These are phyloP conservation scores for Hypsizygus marmoreus DNA, from an alignment of 768 basidiomycete species.

Conservation along the genomic window DNA sequence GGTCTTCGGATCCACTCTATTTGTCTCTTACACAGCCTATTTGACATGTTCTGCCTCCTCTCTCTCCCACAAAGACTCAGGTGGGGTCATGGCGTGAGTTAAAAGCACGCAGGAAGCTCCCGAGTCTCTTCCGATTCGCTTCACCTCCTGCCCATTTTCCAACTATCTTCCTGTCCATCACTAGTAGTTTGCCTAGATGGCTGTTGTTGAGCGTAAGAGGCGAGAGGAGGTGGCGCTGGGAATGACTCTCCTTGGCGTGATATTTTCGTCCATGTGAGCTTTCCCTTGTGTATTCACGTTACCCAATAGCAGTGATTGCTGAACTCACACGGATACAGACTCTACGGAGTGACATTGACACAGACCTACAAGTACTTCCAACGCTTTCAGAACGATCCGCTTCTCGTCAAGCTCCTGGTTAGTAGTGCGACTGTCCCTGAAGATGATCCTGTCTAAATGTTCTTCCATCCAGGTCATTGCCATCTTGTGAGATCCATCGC, in stretches of 20 bases:
- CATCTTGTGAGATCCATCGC: constrained; percentile 21
- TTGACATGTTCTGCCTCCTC: not conserved
- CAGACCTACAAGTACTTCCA: constrained; percentile 35
- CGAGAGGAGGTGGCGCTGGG: constrained; percentile 28
- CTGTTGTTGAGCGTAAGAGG: constrained; percentile 18
- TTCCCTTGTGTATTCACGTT: not conserved
- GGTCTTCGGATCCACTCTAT: not conserved
- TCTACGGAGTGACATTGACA: constrained; percentile 33
- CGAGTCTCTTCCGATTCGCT: not conserved
- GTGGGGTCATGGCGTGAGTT: not conserved
- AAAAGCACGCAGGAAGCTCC: not conserved
- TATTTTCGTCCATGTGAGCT: constrained; percentile 33
- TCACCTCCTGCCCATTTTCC: not conserved
- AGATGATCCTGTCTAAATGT: not conserved
- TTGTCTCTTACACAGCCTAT: not conserved
- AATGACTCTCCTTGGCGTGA: constrained; percentile 34
- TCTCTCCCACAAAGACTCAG: not conserved
- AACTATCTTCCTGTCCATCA: too few species aligned
- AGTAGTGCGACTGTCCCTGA: too few species aligned
- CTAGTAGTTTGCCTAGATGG: constrained; percentile 2
- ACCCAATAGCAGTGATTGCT: not conserved
- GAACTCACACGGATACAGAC: constrained; percentile 10
- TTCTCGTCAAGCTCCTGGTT: constrained; percentile 28
- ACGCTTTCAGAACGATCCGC: constrained; percentile 29
- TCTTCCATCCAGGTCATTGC: constrained; percentile 18